Evolutionary conservation across 2,329 filamentous ascomycete species (phyloP).

Genomic region (Cytospora piceicola): DNA sequence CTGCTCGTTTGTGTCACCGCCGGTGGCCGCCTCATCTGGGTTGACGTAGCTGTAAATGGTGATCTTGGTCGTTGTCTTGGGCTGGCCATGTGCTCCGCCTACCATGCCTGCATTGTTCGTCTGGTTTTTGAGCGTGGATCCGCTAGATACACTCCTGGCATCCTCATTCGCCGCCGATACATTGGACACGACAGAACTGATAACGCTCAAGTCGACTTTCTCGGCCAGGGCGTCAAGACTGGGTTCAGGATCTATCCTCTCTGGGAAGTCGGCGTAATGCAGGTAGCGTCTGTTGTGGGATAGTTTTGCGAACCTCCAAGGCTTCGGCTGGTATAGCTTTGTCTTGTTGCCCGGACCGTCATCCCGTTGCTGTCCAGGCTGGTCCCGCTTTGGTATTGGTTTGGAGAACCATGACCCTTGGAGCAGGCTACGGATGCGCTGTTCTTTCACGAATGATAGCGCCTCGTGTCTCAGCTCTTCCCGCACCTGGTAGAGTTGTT

Average conservation of each 20-base stretch:
- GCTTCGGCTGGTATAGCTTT: constrained; percentile 52
- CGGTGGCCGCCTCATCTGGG: constrained; percentile 44
- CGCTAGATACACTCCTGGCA: constrained; percentile 48
- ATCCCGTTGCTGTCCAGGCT: constrained; percentile 47
- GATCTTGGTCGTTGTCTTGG: constrained; percentile 75
- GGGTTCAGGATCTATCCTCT: constrained; percentile 67
- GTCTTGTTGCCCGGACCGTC: constrained; percentile 44
- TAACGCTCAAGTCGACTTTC: constrained; percentile 83
- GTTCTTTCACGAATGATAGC: constrained; percentile 95
- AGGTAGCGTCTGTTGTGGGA: constrained; percentile 90
- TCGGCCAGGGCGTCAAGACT: constrained; percentile 73
- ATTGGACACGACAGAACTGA: constrained; percentile 94
- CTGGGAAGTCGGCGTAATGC: constrained; percentile 84
- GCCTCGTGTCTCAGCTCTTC: constrained; percentile 91
- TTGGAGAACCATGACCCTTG: constrained; percentile 85
- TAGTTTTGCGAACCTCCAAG: constrained; percentile 83
- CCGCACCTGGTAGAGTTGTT: constrained; percentile 85
- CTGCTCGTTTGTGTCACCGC: constrained; percentile 61
- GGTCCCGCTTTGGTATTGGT: constrained; percentile 47
- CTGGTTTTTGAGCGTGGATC: constrained; percentile 47
- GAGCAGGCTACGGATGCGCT: constrained; percentile 86
- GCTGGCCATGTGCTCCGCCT: constrained; percentile 23
- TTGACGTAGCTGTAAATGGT: constrained; percentile 78
- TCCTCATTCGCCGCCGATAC: constrained; percentile 70
- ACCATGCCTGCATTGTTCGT: constrained; percentile 18